These are phyloP conservation scores for Tuber magnatum DNA, from an alignment of 495 filamentous ascomycete genomes.

Conservation along the genomic window DNA sequence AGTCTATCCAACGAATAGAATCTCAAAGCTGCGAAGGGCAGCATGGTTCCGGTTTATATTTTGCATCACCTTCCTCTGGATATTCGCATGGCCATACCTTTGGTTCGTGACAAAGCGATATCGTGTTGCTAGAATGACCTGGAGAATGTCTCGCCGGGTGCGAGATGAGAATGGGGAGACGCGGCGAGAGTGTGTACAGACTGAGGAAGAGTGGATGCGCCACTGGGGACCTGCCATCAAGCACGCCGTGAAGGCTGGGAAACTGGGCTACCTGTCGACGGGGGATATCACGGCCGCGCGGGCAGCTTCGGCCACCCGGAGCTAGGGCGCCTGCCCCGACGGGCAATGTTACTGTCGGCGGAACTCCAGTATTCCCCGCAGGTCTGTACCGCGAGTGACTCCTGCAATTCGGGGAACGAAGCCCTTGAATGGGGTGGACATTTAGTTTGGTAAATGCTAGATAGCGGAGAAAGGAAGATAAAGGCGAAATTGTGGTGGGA, in stretches of 20 bases:
- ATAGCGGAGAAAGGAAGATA: neutral
- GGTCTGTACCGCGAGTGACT: slow-evolving; percentile 20
- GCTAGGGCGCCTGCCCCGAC: slow-evolving; percentile 14
- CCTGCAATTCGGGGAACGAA: slow-evolving; percentile 10
- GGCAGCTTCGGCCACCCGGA: neutral
- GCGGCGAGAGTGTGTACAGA: neutral
- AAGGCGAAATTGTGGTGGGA: neutral
- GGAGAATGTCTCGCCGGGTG: slow-evolving; percentile 46
- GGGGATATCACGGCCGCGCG: no score
- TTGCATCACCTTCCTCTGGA: slow-evolving; percentile 54
- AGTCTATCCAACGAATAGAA: slow-evolving; percentile 51
- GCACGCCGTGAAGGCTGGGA: slow-evolving; percentile 16
- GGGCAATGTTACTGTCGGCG: slow-evolving; percentile 16
- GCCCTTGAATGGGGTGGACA: slow-evolving; percentile 19
- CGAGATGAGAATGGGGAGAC: slow-evolving; percentile 33
- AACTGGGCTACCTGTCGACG: slow-evolving; percentile 1
- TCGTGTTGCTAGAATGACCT: slow-evolving; percentile 52
- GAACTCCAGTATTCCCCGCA: slow-evolving; percentile 12
- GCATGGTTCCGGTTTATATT: slow-evolving; percentile 55
- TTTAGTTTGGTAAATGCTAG: slow-evolving; percentile 5
- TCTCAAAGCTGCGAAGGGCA: slow-evolving; percentile 54
- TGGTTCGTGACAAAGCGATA: slow-evolving; percentile 57
- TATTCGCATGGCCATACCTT: slow-evolving; percentile 58
- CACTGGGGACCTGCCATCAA: slow-evolving; percentile 25
- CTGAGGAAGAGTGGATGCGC: slow-evolving; percentile 29